Evolutionary conservation across 2,329 filamentous ascomycete species (phyloP), one percentile per base, ranked within the genome.

Genomic region (Bipolaris oryzae): DNA sequence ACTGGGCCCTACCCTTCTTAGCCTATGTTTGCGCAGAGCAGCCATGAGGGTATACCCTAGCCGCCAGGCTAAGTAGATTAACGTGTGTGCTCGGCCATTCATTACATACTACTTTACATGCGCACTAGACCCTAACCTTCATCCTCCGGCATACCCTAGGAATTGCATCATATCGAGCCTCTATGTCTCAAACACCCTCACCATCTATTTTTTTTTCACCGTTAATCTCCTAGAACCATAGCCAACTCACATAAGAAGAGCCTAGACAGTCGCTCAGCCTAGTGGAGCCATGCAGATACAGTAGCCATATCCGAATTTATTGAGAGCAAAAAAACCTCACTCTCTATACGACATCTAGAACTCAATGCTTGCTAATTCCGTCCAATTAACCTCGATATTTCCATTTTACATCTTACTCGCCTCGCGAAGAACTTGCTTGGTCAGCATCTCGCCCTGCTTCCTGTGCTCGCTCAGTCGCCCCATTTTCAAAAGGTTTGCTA

Each of bases 381-480:
- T 5, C 28, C 5, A 31, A 31, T 11, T 3, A 31, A 31, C 9
- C 28, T 31, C 10, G 13, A 31, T 31, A 31, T 31, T 31, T 31
- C 28, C 42, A 70, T 5, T 31, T 10, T 45, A 70, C 52, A 82
- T 74, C 72, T 82, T 83, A 61, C 80, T 79, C 51, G 82, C 82
- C 66, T 79, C 77, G 63, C 76, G 77, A 64, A 85, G 68, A 46
- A 82, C 79, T 63, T 82, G 79, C 58, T 78, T 79, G 1, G 81
- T 84, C 38, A 85, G 70, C 62, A 81, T 77, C 57, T 87, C 83
- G 0, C 80, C 82, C 7, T 80, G 77, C 58, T 77, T 80, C 66
- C 78, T 80, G 38, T 78, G 74, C 53, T 82, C 79, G 33, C 79
- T 79, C 67, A 90, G 70, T 61, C 85, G 74, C 1, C 87, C 87